Base-by-base conservation (phyloP, 306 rosid genomes). In the Abrus pulchellus region DNA sequence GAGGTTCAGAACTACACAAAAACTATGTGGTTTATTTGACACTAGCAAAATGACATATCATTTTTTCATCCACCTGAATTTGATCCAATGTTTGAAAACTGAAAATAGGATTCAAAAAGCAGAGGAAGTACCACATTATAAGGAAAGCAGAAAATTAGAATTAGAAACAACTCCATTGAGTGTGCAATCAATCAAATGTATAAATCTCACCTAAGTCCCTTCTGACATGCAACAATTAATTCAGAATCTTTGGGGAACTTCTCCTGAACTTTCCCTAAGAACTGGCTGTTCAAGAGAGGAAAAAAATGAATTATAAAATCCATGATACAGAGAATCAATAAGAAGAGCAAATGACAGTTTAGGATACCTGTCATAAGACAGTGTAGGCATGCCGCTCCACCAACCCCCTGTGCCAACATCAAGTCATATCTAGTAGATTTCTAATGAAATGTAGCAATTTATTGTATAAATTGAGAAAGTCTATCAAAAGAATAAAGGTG, bases 361-460 rank as follows among this genome's bases (percentile, higher is more conserved):
- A 48, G 30, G 41, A 59, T 80, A 93, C 99, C 86, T 80, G 48
- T 90, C 89, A 82, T 88, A 91, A 53, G 99, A 89, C 78, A 93
- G 84, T 5, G 89, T 91, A 81, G 97, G 96, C 82, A 85, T 82
- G 28, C 99, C 98, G 74, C 99, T 95, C 98, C 99, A 95, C 98
- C 99, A 95, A 71, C 97, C 99, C 74, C 98, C 97, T 93, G 74
- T 80, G 81, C 34, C 77, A 71, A 48, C 38, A 59, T 52, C 48
- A 36, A 76, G 75, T 81, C 48, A 65, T 41, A 55, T 62, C 66
- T 73, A 55, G 71, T 83, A 84, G 63, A 83, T 53, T 13, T 83
- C 62, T 7, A 76, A 47, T 13, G 56, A 70, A 59, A 68, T 43
- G 29, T 60, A 68, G 53, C n/a, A 47, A 60, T 20, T 61, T 74